Evolutionary conservation across 139 green algal genomes (phyloP), one percentile per base, ranked within the genome.

Genomic region (Bryopsis sp.): DNA sequence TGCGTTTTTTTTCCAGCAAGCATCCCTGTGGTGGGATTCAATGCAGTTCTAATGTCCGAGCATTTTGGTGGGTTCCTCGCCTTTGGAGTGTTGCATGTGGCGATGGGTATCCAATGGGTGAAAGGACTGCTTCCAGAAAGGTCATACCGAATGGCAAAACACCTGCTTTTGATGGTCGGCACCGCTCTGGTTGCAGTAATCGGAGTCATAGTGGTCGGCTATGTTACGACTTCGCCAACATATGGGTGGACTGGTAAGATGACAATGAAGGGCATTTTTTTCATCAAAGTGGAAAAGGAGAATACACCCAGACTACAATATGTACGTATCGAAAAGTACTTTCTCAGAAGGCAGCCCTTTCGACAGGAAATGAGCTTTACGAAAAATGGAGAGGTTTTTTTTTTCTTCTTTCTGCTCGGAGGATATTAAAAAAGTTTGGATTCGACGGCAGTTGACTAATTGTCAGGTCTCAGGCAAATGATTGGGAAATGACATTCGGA

Each of bases 21-120:
- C 70, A 89, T 97, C 61, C 92, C 92, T 0, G 92, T 97, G 8
- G 86, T 98, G 26, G 92, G 92, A 68, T 97, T 97, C 85, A 97
- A 98, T 65, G 92, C 92, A 0, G 85, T 98, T 8, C 79, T 94
- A 33, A 97, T 91, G 84, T 89, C 76, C 0, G 92, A 98, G 80
- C 92, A 98, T 84, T 96, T 98, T 82, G 89, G 78, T 43, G 84
- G 86, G 8, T 97, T 98, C 84, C 75, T 95, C 2, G 82, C 84
- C 2, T 93, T 90, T 78, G 85, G 64, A 38, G 37, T 71, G 11
- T 36, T 71, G 29, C 64, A 71, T 71, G 64, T 7, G 22, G n/a
- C 24, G 5, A 7, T 61, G 4, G 33, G 72, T 4, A 70, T 69
- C 58, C 26, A 67, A 24, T 79, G 36, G 37, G 43, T 80, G 66